These are phyloP conservation scores for Erodium chrysanthum DNA, from an alignment of 441 rosid species.

Conservation along the genomic window DNA sequence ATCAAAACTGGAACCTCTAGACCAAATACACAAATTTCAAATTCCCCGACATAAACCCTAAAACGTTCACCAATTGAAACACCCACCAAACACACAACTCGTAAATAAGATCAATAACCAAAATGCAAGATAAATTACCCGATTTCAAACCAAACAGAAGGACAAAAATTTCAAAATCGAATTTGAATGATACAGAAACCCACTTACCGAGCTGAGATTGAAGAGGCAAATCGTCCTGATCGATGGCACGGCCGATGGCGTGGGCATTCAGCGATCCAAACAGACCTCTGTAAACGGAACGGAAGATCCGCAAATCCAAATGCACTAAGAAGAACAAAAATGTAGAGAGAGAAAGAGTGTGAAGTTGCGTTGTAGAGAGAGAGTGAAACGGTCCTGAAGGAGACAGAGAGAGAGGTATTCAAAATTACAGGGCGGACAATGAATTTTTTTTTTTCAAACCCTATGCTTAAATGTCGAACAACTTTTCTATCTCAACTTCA, in stretches of 20 bases:
- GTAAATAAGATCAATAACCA: too few relatives aligned
- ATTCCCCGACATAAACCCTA: too few relatives aligned
- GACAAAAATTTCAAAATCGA: background rate
- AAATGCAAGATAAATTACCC: too few relatives aligned
- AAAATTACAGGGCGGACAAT: background rate
- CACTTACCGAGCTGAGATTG: background rate
- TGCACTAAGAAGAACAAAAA: background rate
- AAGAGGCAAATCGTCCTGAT: background rate
- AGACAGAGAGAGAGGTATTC: background rate
- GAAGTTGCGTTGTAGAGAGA: background rate
- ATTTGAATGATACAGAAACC: background rate
- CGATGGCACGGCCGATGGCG: background rate
- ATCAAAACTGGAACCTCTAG: too few relatives aligned
- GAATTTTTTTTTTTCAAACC: background rate
- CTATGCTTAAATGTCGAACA: background rate
- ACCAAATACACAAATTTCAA: too few relatives aligned
- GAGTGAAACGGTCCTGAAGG: background rate
- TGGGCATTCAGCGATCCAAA: background rate
- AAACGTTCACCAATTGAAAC: too few relatives aligned
- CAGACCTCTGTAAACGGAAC: background rate
- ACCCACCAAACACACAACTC: too few relatives aligned
- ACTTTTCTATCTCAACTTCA: background rate
- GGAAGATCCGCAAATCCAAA: background rate
- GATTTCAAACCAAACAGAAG: background rate
- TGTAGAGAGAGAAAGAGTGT: background rate